Evolutionary conservation across 1,284 basidiomycete genomes (phyloP).

Genomic region (Coniferiporia sulphurascens): DNA sequence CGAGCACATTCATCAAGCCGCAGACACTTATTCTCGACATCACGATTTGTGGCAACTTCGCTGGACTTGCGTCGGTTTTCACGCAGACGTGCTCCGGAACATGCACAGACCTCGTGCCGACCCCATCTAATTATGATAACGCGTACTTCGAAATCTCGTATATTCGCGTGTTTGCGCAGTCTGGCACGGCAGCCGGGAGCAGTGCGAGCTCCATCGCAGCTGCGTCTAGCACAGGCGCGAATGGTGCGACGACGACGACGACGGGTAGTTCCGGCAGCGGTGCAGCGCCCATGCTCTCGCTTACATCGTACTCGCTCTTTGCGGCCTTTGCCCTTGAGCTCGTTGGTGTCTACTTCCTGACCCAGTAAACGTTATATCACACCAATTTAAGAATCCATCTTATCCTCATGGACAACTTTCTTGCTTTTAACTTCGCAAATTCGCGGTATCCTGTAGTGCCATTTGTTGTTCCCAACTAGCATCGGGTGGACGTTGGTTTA

Average conservation of each 20-base stretch:
- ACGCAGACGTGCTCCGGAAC: conserved; percentile 14
- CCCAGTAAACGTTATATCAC: not conserved
- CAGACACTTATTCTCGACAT: conserved; percentile 21
- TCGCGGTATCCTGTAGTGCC: too few relatives aligned
- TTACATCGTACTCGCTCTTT: not conserved
- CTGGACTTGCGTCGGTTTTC: conserved; percentile 18
- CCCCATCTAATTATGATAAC: conserved; percentile 13
- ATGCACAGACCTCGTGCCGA: conserved; percentile 15
- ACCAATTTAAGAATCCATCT: not conserved
- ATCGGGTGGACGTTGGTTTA: too few relatives aligned
- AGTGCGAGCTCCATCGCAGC: not conserved
- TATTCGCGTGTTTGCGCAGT: conserved; percentile 10
- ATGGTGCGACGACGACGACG: not conserved
- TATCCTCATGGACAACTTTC: too few relatives aligned
- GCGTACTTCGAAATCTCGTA: conserved; percentile 20
- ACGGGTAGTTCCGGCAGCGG: not conserved
- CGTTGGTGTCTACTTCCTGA: not conserved
- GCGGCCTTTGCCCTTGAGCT: not conserved
- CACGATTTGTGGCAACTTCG: conserved; percentile 22
- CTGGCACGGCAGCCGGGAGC: not conserved
- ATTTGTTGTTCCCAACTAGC: too few relatives aligned
- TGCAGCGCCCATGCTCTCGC: not conserved
- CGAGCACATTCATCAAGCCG: conserved; percentile 14
- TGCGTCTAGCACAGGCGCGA: not conserved
- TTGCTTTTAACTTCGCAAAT: too few relatives aligned